Conservation (phyloP, 805 yeast species). For the Metschnikowia kunwiensis region DNA sequence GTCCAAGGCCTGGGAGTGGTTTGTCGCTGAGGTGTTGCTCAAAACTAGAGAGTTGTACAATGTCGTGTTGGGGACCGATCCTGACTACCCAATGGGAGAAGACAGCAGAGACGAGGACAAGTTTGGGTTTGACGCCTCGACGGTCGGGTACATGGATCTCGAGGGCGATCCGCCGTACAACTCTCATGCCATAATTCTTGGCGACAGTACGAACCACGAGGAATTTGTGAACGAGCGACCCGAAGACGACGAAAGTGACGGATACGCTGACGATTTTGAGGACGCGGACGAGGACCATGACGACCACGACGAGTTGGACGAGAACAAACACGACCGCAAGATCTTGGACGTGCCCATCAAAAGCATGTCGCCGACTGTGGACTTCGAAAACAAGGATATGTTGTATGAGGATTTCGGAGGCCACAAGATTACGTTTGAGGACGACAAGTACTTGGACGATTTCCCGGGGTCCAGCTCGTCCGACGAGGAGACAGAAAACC, state of each 20-base stretch:
- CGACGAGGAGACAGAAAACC: constrained; percentile 34
- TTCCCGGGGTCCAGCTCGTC: constrained; percentile 46
- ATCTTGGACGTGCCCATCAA: constrained; percentile 25
- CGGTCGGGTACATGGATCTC: constrained; percentile 38
- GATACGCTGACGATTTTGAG: constrained; percentile 17
- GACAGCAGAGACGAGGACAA: constrained; percentile 14
- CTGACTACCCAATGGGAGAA: constrained; percentile 14
- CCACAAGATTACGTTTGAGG: constrained; percentile 16
- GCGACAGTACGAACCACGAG: constrained; percentile 36
- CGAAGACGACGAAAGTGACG: constrained; percentile 20
- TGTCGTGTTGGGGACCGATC: constrained; percentile 51
- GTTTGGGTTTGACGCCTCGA: constrained; percentile 32
- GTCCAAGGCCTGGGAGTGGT: constrained; percentile 44
- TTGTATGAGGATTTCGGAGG: constrained; percentile 28
- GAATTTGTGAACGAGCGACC: constrained; percentile 22
- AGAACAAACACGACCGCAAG: constrained; percentile 1
- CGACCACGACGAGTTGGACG: neutral
- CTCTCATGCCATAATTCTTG: constrained; percentile 29
- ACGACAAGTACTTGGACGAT: constrained; percentile 35
- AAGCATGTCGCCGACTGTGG: constrained; percentile 32
- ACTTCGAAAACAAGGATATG: constrained; percentile 18
- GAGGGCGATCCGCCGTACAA: constrained; percentile 30
- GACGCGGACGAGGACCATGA: constrained; percentile 4
- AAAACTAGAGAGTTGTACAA: constrained; percentile 56
- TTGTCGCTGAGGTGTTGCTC: constrained; percentile 46